Percentiles rank a stretch among this genome's conserved stretches.
phyloP scores from a whole-genome alignment of 163 green algal genomes.

The Prototheca stagnorum region DNA sequence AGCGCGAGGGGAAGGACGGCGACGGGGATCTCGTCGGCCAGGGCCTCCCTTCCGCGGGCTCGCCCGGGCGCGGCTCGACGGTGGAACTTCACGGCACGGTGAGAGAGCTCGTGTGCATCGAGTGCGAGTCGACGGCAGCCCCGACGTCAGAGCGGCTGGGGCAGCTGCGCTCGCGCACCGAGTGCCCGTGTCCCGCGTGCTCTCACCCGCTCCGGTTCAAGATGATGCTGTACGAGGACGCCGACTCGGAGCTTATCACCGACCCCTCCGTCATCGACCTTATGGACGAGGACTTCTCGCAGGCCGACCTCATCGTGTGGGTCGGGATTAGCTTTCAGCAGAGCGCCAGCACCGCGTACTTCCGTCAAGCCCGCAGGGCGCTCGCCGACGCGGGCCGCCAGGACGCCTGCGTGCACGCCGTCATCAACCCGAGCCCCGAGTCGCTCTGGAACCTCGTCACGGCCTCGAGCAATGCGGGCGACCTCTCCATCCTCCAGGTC shows the following conservation, averaged over 20 bases:
- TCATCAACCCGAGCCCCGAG: slow-evolving; percentile 73
- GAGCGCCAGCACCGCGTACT: slow-evolving; percentile 68
- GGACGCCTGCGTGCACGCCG: slow-evolving; percentile 27
- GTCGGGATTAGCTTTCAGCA: slow-evolving; percentile 89
- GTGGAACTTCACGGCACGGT: slow-evolving; percentile 88
- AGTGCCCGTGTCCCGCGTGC: no score
- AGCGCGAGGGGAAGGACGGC: no score
- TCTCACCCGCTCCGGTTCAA: slow-evolving; percentile 53
- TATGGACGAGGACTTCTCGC: slow-evolving; percentile 61
- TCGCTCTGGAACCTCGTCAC: slow-evolving; percentile 70
- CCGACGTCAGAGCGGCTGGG: slow-evolving; percentile 8
- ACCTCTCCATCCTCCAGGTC: slow-evolving; percentile 47
- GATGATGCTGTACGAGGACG: slow-evolving; percentile 67
- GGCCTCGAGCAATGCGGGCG: slow-evolving; percentile 29
- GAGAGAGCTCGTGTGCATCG: slow-evolving; percentile 34
- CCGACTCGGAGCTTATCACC: slow-evolving; percentile 56
- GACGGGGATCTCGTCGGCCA: no score
- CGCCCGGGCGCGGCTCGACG: no score
- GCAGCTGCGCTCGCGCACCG: slow-evolving; percentile 4
- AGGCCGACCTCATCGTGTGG: slow-evolving; percentile 71
- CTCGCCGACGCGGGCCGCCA: slow-evolving; percentile 7
- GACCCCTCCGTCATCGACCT: slow-evolving; percentile 68
- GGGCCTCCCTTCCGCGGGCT: no score
- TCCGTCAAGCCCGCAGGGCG: slow-evolving; percentile 45
- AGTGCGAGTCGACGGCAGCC: slow-evolving; percentile 16